phyloP scores from a whole-genome alignment of 306 rosid genomes.

The Ormosia semicastrata region DNA sequence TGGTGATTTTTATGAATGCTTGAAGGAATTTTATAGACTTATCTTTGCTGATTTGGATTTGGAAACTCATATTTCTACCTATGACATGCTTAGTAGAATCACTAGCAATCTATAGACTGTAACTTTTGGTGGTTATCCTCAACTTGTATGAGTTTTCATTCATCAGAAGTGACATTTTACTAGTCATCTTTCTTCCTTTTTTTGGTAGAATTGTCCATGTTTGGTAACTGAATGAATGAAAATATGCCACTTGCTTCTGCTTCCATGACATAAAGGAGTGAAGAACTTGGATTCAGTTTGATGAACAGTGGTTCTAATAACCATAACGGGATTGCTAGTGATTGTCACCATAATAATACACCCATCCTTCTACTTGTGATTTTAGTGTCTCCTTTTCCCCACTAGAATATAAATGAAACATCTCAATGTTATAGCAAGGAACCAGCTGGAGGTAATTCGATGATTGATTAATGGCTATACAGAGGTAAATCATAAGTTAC shows the following conservation, averaged over 20 bases:
- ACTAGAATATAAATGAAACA: conserved; percentile 4
- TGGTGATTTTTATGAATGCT: neutral
- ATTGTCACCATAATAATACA: neutral
- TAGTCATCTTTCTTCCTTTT: neutral
- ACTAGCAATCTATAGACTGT: neutral
- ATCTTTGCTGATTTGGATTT: neutral
- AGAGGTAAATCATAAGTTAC: too few relatives aligned
- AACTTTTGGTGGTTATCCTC: neutral
- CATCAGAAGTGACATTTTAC: neutral
- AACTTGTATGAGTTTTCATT: neutral
- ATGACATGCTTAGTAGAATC: neutral
- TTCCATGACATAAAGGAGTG: conserved; percentile 17
- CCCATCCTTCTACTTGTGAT: neutral
- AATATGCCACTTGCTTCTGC: neutral
- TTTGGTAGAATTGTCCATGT: neutral
- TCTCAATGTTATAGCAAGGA: conserved; percentile 16
- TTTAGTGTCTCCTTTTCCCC: conserved; percentile 27
- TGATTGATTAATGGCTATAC: too few relatives aligned
- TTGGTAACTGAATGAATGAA: neutral
- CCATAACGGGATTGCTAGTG: neutral
- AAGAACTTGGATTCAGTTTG: neutral
- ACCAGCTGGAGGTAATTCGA: conserved; percentile 4
- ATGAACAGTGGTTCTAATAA: neutral
- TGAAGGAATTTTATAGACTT: neutral
- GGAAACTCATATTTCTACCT: neutral